Evolutionary conservation across 2,329 filamentous ascomycete species (phyloP), one percentile per base, ranked within the genome.

Genomic region (Raffaelea albimanens): DNA sequence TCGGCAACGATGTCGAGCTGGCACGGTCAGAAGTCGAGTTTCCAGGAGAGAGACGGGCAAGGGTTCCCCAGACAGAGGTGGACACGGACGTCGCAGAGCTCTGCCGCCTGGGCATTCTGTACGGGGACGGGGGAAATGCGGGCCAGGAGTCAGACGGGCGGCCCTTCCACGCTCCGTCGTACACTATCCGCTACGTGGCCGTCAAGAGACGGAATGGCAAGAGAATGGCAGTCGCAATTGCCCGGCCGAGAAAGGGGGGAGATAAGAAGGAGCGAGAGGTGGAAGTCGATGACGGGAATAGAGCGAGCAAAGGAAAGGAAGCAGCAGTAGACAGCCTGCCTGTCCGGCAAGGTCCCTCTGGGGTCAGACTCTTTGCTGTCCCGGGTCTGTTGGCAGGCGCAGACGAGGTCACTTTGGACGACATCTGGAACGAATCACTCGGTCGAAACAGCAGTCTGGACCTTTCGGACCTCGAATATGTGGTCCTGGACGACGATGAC

Each of bases 401-500:
- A 20, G 45, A 16, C 10, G 29, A 7, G 1, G 23, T 8, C 11
- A 19, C 5, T 16, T 14, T 22, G 16, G 38, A 40, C 10, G 23
- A 38, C 20, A 18, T 21, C 3, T 4, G 13, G 5, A 13, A 38
- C 10, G 19, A 21, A 11, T n/a, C 38, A 5, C 25, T 46, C 16
- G 23, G 45, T 29, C 45, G 18, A n/a, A 21, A 38, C n/a, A 36
- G 21, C 7, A 29, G 13, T 31, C 18, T 42, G 7, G 39, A 47
- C n/a, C 38, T 47, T 29, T 39, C 42, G 11, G 31, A 38, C n/a
- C 21, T 46, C 4, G 46, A 48, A 44, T 51, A 48, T 31, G 46
- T 46, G 5, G 31, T 51, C 11, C 25, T 51, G 14, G 33, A 40
- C 4, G 46, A 51, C 29, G 49, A 51, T 14, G 49, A 51, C 13